Conservation (phyloP, 2,329 filamentous ascomycete genomes). For the Apiospora rasikravindrae region DNA sequence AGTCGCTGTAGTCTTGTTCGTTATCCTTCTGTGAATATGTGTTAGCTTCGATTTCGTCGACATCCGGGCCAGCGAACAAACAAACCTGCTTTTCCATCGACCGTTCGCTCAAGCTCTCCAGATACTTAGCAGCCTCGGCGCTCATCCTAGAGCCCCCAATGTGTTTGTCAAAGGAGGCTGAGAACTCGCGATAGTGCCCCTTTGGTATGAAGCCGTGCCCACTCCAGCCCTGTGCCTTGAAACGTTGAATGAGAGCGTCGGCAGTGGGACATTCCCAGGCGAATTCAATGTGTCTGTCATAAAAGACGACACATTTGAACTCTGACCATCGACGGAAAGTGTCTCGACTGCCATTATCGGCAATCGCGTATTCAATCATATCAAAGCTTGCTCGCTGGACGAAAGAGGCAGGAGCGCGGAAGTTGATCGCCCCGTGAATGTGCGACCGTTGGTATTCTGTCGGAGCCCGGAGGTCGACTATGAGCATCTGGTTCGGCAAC, state of each 20-base stretch:
- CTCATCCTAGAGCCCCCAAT: constrained; percentile 51
- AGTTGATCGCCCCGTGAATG: constrained; percentile 56
- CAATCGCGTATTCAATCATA: constrained; percentile 55
- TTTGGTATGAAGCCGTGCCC: constrained; percentile 61
- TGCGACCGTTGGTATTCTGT: constrained; percentile 56
- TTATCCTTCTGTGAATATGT: constrained; percentile 32
- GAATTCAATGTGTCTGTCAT: constrained; percentile 55
- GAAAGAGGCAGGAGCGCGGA: constrained; percentile 56
- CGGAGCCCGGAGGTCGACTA: constrained; percentile 56
- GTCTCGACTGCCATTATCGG: constrained; percentile 53
- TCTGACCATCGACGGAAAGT: constrained; percentile 53
- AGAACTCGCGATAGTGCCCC: constrained; percentile 62
- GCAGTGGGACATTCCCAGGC: constrained; percentile 58
- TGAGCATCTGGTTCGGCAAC: constrained; percentile 48
- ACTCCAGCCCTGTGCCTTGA: constrained; percentile 53
- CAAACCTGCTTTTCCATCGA: constrained; percentile 42
- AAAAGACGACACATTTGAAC: constrained; percentile 57
- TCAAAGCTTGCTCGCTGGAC: constrained; percentile 54
- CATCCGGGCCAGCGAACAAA: not conserved
- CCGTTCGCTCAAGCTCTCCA: constrained; percentile 44
- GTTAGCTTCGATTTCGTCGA: not conserved
- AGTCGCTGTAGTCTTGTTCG: constrained; percentile 49
- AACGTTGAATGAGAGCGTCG: constrained; percentile 49
- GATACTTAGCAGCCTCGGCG: constrained; percentile 45
- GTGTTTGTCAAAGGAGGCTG: constrained; percentile 56